These are phyloP conservation scores for Articulospora tetracladia DNA, from an alignment of 495 filamentous ascomycete genomes.

Conservation along the genomic window DNA sequence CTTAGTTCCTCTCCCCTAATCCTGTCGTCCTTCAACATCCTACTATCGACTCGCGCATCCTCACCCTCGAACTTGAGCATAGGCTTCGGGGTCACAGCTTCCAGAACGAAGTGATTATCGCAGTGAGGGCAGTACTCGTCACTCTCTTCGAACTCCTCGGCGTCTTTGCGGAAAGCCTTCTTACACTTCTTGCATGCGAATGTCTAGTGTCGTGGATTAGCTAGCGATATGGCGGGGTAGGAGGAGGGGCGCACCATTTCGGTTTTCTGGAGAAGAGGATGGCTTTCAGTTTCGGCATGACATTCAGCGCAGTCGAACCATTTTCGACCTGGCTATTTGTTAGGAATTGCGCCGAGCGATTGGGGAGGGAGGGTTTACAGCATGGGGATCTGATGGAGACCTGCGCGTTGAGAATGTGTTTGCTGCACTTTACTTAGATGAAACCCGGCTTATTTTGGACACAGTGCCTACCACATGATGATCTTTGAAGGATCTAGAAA, in stretches of 20 bases:
- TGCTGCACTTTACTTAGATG: constrained; percentile 41
- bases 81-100: constrained; percentile 77
- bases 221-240: neutral
- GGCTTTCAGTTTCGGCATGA: constrained; percentile 75
- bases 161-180: constrained; percentile 95
- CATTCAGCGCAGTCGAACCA: constrained; percentile 99
- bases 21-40: constrained; percentile 94
- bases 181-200: constrained; percentile 99
- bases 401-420: constrained; percentile 98
- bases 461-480: neutral
- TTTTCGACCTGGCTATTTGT: constrained; percentile 64
- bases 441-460: neutral
- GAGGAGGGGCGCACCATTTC: constrained; percentile 64
- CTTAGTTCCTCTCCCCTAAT: constrained; percentile 56
- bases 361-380: constrained; percentile 55
- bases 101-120: constrained; percentile 95
- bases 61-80: constrained; percentile 82
- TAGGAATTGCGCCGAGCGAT: neutral
- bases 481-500: neutral
- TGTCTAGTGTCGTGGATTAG: constrained; percentile 10
- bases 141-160: constrained; percentile 86
- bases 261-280: constrained; percentile 66
- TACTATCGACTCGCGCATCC: constrained; percentile 75
- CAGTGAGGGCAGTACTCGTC: constrained; percentile 99
- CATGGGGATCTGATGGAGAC: constrained; percentile 93